Base-by-base conservation (phyloP, 1,284 basidiomycete species). In the Taiwanofungus camphoratus region DNA sequence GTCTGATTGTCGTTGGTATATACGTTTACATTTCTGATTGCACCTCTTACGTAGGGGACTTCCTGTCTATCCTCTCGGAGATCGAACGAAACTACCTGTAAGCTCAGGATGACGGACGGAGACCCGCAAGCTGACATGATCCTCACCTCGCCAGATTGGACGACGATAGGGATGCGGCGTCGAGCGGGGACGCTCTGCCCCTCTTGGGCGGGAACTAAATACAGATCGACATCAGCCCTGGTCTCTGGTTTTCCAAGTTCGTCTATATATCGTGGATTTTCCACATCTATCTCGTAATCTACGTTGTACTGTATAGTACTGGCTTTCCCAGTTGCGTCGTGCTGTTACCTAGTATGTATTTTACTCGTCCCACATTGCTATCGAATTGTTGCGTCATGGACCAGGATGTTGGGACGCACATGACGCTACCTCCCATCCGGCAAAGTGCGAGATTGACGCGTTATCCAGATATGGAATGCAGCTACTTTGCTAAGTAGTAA, bases 71-170 rank as follows among this genome's bases (percentile, higher is more conserved):
- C 52, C 63, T 93, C 29, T 87, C 84, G 16, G 90, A 92, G 64
- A 91, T 93, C 53, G 90, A 92, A 56, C 69, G 85, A 52, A 89
- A 89, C 63, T 89, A 89, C 69, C 61, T 88, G 81, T 85, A 53
- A 62, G 83, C 76, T 34, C 13, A 26, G 33, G 9, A n/a, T 29
- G 26, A 9, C n/a, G 26, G 31, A 6, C 49, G 62, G 38, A 59
- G 50, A 19, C 19, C 32, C 32, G 22, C 34, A 18, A 15, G 34
- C 39, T 22, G 24, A 20, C 27, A 32, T 38, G 31, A 21, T 36
- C 27, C 31, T 54, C 38, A 20, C 40, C 44, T 49, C 39, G 45
- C n/a, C 52, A 86, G 82, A 59, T 63, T 87, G 63, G 82, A 87
- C 59, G 85, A 88, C 56, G 84, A 86, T 56, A 66, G 77, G 56